Conservation (phyloP, 352 stramenopile genomes). For the Aphanomyces invadans region DNA sequence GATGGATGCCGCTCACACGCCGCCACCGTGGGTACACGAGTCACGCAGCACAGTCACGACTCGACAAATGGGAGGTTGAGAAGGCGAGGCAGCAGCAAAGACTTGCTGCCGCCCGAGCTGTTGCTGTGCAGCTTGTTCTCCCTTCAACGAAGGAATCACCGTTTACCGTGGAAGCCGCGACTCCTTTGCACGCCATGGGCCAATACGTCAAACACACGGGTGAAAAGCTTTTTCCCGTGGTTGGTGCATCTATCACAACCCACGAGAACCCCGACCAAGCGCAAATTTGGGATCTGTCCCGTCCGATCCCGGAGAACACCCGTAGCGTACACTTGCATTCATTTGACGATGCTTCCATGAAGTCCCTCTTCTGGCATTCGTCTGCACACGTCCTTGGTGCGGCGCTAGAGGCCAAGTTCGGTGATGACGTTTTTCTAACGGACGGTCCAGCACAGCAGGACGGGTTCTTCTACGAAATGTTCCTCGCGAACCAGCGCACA, state of each 20-base stretch:
- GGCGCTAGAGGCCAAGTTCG: conserved; percentile 95
- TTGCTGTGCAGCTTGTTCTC: conserved; percentile 1
- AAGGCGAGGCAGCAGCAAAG: not conserved
- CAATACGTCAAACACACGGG: not conserved
- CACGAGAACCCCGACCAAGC: not conserved
- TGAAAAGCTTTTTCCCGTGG: conserved; percentile 7
- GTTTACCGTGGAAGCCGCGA: not conserved
- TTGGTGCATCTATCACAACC: conserved; percentile 13
- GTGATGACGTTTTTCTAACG: conserved; percentile 92
- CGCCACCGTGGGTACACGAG: not conserved
- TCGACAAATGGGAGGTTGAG: conserved; percentile 16
- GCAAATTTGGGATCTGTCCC: conserved; percentile 12
- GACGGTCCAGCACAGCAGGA: conserved; percentile 91
- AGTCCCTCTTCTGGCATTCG: conserved; percentile 96
- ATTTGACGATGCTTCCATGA: conserved; percentile 16
- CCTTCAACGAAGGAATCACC: not conserved
- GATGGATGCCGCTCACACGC: not conserved
- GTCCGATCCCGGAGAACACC: not conserved
- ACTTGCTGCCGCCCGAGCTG: not conserved
- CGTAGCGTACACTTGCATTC: not conserved
- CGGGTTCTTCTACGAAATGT: conserved; percentile 99
- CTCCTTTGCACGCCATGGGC: conserved; percentile 9
- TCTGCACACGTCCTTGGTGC: conserved; percentile 97
- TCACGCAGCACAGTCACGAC: not conserved
- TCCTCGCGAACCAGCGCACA: conserved; percentile 50